Conservation (phyloP, 2,329 filamentous ascomycete species). For the Epichloe gansuensis region DNA sequence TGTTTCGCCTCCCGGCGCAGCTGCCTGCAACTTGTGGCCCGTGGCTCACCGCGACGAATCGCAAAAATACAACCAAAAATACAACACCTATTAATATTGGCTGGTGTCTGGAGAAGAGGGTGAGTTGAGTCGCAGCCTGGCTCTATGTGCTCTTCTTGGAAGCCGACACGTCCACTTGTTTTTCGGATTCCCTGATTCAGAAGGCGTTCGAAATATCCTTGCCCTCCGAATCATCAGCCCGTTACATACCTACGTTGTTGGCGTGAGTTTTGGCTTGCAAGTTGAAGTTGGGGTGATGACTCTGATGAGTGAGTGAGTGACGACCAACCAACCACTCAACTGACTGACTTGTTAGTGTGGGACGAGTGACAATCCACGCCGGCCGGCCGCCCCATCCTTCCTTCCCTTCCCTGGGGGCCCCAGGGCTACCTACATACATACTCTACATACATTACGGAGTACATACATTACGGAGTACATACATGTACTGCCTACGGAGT, state of each 20-base stretch:
- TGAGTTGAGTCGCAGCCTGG: not conserved
- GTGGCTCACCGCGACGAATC: not conserved
- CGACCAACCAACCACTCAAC: not conserved
- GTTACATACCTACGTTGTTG: not conserved
- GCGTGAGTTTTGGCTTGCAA: not conserved
- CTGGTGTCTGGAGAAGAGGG: not conserved
- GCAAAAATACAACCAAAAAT: not conserved
- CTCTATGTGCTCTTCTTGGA: not conserved
- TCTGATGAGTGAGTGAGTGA: not conserved
- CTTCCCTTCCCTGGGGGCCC: not conserved
- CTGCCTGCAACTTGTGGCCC: not conserved
- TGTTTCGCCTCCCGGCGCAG: not conserved
- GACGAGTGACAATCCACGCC: slow-evolving; percentile 2
- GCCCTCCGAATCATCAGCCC: not conserved
- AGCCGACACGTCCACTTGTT: not conserved
- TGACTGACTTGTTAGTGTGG: not conserved
- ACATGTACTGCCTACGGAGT: too few relatives aligned
- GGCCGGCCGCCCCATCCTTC: not conserved
- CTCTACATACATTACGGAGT: too few relatives aligned
- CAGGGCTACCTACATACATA: too few relatives aligned
- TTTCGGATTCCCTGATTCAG: not conserved
- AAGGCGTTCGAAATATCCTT: not conserved
- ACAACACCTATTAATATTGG: not conserved
- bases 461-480: too few relatives aligned
- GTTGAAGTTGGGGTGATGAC: not conserved